Evolutionary conservation across 805 yeast genomes (phyloP), one percentile per base, ranked within the genome.

Genomic region (Monosporozyma solicola): DNA sequence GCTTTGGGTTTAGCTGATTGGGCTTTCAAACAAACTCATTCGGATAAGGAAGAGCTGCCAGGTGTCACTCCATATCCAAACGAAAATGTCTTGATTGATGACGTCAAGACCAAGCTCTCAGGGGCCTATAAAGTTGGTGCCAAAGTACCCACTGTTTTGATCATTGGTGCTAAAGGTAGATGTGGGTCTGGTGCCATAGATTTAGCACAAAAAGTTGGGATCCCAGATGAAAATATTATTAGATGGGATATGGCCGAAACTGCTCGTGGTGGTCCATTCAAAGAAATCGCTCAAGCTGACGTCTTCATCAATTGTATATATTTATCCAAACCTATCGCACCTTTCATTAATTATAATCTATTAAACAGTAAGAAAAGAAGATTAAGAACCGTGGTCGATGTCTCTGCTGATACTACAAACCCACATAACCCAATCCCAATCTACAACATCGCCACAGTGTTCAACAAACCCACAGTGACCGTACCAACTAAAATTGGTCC

Each of bases 241-340:
- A 86, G 87, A 75, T 94, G 99, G 99, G 99, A 94, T 72, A 89
- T 94, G 80, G 80, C 86, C 55, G 99, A 94, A 77, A 94, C 99
- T 55, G 84, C 94, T 61, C 83, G 79, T 72, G 99, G 99, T 58
- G 99, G 99, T 51, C 99, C 99, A 57, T 94, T 94, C 80, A 69
- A 80, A 69, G 97, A 94, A 74, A 94, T 94, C 61, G 89, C 87
- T 35, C 72, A 77, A 48, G 80, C 89, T 31, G 98, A 94, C 68
- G 82, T 94, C 61, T 94, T 94, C 69, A 81, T 94, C 74, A 94
- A 94, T 77, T 94, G 99, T 77, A 94, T 94, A 71, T 94, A 94
- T 74, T 75, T 94, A 62, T 87, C 97, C 44, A 75, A 84, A 72
- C 95, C 96, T 67, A 94, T 94, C 65, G 84, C 98, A 35, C 97